These are phyloP conservation scores for Erodium maritimum DNA, from an alignment of 345 rosid genomes.

Conservation along the genomic window DNA sequence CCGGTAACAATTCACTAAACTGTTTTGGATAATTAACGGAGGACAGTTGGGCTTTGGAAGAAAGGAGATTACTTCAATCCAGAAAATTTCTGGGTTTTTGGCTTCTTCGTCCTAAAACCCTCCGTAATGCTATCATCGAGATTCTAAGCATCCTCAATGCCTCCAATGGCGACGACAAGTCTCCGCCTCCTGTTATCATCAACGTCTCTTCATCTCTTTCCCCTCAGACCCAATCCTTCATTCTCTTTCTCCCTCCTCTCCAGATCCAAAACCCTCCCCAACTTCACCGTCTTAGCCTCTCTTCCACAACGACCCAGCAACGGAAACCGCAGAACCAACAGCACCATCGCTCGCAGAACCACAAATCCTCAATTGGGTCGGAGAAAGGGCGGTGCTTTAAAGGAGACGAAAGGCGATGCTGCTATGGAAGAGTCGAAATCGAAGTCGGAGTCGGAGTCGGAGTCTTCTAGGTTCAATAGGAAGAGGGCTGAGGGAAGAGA, in stretches of 20 bases:
- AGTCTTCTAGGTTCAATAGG: constrained; percentile 57
- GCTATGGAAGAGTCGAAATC: constrained; percentile 44
- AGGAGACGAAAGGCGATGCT: constrained; percentile 10
- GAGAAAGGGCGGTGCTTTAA: not conserved
- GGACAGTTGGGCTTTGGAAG: too few species aligned
- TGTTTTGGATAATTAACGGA: too few species aligned
- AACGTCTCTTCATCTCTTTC: constrained; percentile 18
- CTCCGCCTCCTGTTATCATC: constrained; percentile 37
- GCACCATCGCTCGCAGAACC: constrained; percentile 27
- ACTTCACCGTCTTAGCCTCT: constrained; percentile 25
- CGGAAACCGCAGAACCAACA: constrained; percentile 6
- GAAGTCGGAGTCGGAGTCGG: too few species aligned
- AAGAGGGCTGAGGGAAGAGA: constrained; percentile 76
- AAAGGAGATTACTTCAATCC: too few species aligned
- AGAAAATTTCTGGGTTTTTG: too few species aligned
- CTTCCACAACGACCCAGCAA: constrained; percentile 27
- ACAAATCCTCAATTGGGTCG: constrained; percentile 20
- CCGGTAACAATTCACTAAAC: too few species aligned
- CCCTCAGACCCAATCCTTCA: not conserved
- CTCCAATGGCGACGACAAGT: constrained; percentile 21
- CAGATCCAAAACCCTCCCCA: constrained; percentile 17
- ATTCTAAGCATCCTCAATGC: constrained; percentile 12
- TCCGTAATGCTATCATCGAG: too few species aligned
- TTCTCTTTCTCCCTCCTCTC: constrained; percentile 12
- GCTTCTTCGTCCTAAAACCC: too few species aligned